Base-by-base conservation (phyloP, 2,329 filamentous ascomycete genomes). In the Sclerotinia trifoliorum region DNA sequence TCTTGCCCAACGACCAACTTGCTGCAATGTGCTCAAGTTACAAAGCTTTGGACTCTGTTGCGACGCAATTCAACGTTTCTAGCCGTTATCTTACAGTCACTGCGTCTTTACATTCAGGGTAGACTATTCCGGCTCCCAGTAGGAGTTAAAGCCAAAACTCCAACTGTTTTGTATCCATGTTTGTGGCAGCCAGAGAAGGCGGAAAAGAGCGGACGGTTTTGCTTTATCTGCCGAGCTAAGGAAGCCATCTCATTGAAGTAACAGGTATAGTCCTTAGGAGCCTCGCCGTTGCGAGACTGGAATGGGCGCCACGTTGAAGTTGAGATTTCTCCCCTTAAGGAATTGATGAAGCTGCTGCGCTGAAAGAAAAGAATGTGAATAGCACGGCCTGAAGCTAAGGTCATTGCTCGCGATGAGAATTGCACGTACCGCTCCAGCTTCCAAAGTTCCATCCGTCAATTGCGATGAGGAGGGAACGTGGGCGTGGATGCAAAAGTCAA, bases 161-260 rank as follows among this genome's bases (percentile, higher is more conserved):
- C 19, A 8, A n/a, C 29, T 21, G 7, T 13, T 39, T n/a, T 15
- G 19, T 39, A 35, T n/a, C 54, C 15, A 13, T 56, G 32, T 39
- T 56, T 11, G 21, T 56, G 19, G 29, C 3, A 21, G 54, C 54
- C 21, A 35, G 17, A 6, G 39, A 21, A n/a, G 54, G 21, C 4
- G 54, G 21, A 6, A 17, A 56, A n/a, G n/a, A 39, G 19, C 7
- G 8, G 10, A n/a, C 10, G 21, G 21, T 24, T 61, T 2, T 61
- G 26, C 26, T 35, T 5, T 11, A 29, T 15, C 5, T 19, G 72
- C 83, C 90, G 93, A 74, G 97, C 94, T 5, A 97, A 99, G 92
- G 95, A 99, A 80, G 89, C 94, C 6, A 94, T 95, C 21, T 93
- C 94, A 42, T 88, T 92, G 76, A 90, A 94, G 74, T 83, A 42